Base-by-base conservation (phyloP, 257 asterid genomes). In the Solanum paucissectum region DNA sequence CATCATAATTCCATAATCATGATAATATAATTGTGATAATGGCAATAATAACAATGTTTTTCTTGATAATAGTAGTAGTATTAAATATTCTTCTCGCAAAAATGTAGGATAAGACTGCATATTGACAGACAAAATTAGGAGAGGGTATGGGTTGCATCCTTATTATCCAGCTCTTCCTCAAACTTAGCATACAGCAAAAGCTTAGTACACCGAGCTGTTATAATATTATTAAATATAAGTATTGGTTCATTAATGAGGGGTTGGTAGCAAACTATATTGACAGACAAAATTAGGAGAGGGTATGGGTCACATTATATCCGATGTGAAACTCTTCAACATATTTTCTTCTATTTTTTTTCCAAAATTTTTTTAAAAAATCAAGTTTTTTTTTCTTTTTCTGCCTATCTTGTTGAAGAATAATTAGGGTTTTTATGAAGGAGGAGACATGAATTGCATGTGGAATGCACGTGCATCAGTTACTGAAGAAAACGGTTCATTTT, bases 381-480 rank as follows among this genome's bases (percentile, higher is more conserved):
- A 58, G 29, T 1, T 8, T 21, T 83, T 33, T 18, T 46, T 21
- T 83, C 21, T 18, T 46, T 14, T 18, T 83, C 6, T 84, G 5
- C 42, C 32, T 34, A 1, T 36, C 4, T 84, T 36, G 5, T 64
- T 38, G 38, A 85, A 85, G 66, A 85, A 73, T 71, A 85, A 86
- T 86, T 87, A 82, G 90, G 88, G 88, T 84, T 89, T 77, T 40
- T 85, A 44, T 4, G 18, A 40, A 42, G 83, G 36, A 29, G 83
- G 87, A 85, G 81, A 85, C 29, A 64, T n/a, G 82, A 82, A 79
- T 83, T 55, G 46, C 60, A 68, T 90, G 88, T 87, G 85, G 89
- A 66, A 87, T 81, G 38, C 90, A 71, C 69, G 91, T 91, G 91
- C 90, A 87, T 81, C 90, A 76, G 87, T 32, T 74, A 66, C 52